Percentiles rank a stretch among this genome's conserved stretches.
Evolutionary conservation across 2,329 filamentous ascomycete species (phyloP).

Genomic region (Calonectria hongkongensis): DNA sequence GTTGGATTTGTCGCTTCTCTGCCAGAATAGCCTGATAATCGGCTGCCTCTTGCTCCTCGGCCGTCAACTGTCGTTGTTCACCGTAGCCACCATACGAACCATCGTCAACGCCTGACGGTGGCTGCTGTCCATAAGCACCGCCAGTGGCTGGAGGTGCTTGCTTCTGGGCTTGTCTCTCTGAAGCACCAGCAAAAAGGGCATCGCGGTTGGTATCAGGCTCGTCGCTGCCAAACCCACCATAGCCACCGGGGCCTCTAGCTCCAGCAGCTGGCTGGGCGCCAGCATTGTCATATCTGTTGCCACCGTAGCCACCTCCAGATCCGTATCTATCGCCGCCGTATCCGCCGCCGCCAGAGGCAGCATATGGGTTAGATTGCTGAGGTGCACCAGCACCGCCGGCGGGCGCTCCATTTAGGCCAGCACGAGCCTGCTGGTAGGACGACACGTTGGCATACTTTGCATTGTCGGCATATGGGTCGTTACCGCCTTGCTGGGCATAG

Average conservation of each 20-base stretch:
- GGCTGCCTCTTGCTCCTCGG: conserved; percentile 84
- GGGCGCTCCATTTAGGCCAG: conserved; percentile 57
- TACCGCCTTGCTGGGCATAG: conserved; percentile 71
- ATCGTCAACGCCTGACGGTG: conserved; percentile 47
- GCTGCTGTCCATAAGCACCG: conserved; percentile 52
- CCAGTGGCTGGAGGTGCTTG: conserved; percentile 50
- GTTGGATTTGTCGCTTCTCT: conserved; percentile 80
- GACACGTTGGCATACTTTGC: conserved; percentile 67
- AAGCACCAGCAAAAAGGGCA: conserved; percentile 77
- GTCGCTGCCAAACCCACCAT: conserved; percentile 74
- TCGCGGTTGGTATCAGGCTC: conserved; percentile 74
- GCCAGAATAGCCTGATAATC: conserved; percentile 78
- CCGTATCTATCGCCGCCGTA: conserved; percentile 75
- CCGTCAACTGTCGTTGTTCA: conserved; percentile 85
- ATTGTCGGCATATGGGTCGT: conserved; percentile 73
- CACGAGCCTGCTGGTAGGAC: conserved; percentile 67
- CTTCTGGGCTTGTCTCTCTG: conserved; percentile 68
- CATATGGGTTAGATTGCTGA: conserved; percentile 47
- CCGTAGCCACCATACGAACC: conserved; percentile 73
- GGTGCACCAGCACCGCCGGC: conserved; percentile 59
- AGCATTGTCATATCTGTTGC: conserved; percentile 70
- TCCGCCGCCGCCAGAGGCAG: conserved; percentile 59
- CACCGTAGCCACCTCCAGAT: conserved; percentile 70
- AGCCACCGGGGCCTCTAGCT: conserved; percentile 72
- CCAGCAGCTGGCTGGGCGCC: conserved; percentile 56